Evolutionary conservation across 78 protist genomes (phyloP), one percentile per base, ranked within the genome.

Genomic region (Mantamonas sphyraenae): DNA sequence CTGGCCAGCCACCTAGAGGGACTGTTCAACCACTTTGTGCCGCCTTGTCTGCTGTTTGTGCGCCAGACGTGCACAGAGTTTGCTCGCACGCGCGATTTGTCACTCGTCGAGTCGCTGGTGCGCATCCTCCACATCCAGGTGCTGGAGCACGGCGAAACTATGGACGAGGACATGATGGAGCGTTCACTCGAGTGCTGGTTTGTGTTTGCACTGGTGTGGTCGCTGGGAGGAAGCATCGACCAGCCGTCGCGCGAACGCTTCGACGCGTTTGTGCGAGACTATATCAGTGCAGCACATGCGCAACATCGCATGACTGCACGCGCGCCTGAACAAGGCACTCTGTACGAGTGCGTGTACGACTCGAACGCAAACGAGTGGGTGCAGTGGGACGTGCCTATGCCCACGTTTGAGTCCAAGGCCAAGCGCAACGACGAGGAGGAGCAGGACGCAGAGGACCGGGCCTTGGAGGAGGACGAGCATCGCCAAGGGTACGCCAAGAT

Each of bases 181-280:
- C 30, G 28, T 2, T 10, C 8, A 2, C 20, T 76, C 14, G 85
- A 79, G 34, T 45, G 65, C 22, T 1, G 10, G 24, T 87, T 87
- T 72, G 16, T 87, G 38, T 80, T 82, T 57, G 37, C 83, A 8
- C 56, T 71, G 26, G 47, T 79, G 38, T 87, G 92, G 92, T 34
- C 75, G 28, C 3, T 87, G 24, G 92, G 87, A 1, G 83, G 79
- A 19, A 10, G 45, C 35, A 30, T 75, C 17, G 79, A 67, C 63
- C 63, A 1, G 0, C 64, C 39, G 38, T 50, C 57, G 1, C 57
- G 89, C 7, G 9, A 1, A 10, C 33, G 10, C 45, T 87, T 87
- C 71, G 70, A 84, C 68, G 38, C 2, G 66, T 42, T 47, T 42
- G 9, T 87, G 35, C 78, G 73, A 16, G 68, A 61, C 24, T 3